Evolutionary conservation across 164 flowering plant genomes (phyloP), one percentile per base, ranked within the genome.

Genomic region (Platanus orientalis): DNA sequence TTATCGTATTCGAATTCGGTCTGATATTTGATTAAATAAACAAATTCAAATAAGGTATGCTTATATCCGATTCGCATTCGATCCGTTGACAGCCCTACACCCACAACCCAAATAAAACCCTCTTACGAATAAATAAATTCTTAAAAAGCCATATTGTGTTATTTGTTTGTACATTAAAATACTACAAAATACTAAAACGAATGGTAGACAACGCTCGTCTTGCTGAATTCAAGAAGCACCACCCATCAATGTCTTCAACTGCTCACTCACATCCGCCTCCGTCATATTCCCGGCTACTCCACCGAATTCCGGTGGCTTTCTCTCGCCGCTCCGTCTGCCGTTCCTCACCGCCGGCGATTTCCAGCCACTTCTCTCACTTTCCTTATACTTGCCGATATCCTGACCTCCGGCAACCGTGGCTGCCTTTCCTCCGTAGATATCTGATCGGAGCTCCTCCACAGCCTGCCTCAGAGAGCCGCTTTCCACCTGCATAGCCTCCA

Each of bases 401-500:
- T 32, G 58, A 25, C 36, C 60, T 23, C 66, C 61, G 1, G 28
- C 39, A 17, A 48, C n/a, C 29, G 52, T 49, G 9, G n/a, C 20
- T 13, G 48, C 23, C 54, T 24, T 65, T 4, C 68, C 60, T 21
- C 32, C 29, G n/a, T 56, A 55, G 13, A 79, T 42, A 42, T 79
- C 82, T 16, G 66, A 73, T 62, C 78, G 63, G 24, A 84, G 67
- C 62, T 82, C 88, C 52, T 85, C 87, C 50, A 84, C 71, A 0
- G 83, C 85, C 64, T 77, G 79, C 66, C 75, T 80, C 67, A 87
- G 40, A 55, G 52, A 32, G 23, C 77, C 73, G 47, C 79, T 88
- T 68, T 88, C 89, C 2, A 66, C 63, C 27, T 71, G 83, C 40
- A 84, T 57, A 0, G 34, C 69, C 61, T 85, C 89, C 68, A 88